Evolutionary conservation across 106 monocot species (phyloP).

Genomic region (Dactylorhiza incarnata): DNA sequence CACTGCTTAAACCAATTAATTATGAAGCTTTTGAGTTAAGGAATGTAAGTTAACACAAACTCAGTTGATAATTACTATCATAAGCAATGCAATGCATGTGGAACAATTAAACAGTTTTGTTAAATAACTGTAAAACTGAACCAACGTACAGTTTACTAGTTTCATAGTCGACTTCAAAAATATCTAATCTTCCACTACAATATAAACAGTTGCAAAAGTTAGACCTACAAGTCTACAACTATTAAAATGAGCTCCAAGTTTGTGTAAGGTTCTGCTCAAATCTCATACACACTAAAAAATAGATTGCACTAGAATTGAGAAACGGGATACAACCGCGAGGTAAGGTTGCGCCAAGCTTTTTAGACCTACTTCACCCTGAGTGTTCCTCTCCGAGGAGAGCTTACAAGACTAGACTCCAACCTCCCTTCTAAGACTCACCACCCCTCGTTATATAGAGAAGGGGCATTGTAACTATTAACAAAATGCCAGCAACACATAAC

Average conservation of each 20-base stretch:
- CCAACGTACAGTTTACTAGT: background rate
- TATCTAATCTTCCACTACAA: background rate
- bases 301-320: too few relatives aligned
- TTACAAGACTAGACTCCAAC: too few relatives aligned
- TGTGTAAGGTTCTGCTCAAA: background rate
- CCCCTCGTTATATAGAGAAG: too few relatives aligned
- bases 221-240: background rate
- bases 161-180: background rate
- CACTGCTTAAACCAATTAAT: background rate
- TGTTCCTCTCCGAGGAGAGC: too few relatives aligned
- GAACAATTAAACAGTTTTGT: background rate
- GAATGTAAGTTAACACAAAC: background rate
- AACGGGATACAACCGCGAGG: too few relatives aligned
- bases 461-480: too few relatives aligned
- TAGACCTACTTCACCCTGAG: too few relatives aligned
- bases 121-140: background rate
- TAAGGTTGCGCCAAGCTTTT: too few relatives aligned
- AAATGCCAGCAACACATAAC: too few relatives aligned
- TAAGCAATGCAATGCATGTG: background rate
- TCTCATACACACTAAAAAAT: too few relatives aligned
- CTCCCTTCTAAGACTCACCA: too few relatives aligned
- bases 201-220: background rate
- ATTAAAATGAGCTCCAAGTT: background rate
- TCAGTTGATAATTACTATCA: background rate
- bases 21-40: background rate